Percentiles rank a stretch among this genome's conserved stretches.
Conservation (phyloP, 2,329 filamentous ascomycete genomes). For the Metarhizium guizhouense region DNA sequence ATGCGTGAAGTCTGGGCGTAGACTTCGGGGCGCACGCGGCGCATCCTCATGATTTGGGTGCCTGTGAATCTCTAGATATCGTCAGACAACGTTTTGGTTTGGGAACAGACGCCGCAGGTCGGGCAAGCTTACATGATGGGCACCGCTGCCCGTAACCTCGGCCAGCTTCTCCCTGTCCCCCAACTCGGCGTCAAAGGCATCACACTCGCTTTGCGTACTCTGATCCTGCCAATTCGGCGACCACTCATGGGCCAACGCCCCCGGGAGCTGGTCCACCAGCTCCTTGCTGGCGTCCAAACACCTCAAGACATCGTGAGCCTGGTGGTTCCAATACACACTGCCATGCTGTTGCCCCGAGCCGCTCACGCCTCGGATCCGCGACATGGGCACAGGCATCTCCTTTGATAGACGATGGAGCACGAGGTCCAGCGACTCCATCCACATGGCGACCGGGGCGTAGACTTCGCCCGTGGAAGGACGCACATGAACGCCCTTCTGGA, state of each 20-base stretch:
- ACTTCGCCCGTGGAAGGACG: slow-evolving; percentile 81
- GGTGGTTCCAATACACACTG: slow-evolving; percentile 81
- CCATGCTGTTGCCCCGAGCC: slow-evolving; percentile 97
- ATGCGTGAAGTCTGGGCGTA: slow-evolving; percentile 78
- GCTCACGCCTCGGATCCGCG: slow-evolving; percentile 69
- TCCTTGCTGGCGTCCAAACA: slow-evolving; percentile 49
- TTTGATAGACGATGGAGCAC: slow-evolving; percentile 66
- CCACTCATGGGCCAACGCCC: slow-evolving; percentile 72
- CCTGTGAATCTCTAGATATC: slow-evolving; percentile 77
- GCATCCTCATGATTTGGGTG: slow-evolving; percentile 89
- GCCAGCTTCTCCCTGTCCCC: slow-evolving; percentile 63
- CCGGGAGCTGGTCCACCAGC: slow-evolving; percentile 63
- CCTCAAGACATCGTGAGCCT: slow-evolving; percentile 57
- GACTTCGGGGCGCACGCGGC: slow-evolving; percentile 67
- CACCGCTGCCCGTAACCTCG: slow-evolving; percentile 76
- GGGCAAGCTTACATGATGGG: slow-evolving; percentile 69
- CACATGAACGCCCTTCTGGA: slow-evolving; percentile 79
- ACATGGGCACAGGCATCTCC: slow-evolving; percentile 55
- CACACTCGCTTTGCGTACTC: slow-evolving; percentile 86
- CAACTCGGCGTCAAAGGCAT: slow-evolving; percentile 70
- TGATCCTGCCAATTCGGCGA: slow-evolving; percentile 98
- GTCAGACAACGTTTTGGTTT: neutral
- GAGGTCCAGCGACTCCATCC: slow-evolving; percentile 85
- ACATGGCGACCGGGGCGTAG: slow-evolving; percentile 86
- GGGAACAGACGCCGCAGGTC: too few relatives aligned